Conservation (phyloP, 257 asterid species). For the Galeopsis tetrahit region DNA sequence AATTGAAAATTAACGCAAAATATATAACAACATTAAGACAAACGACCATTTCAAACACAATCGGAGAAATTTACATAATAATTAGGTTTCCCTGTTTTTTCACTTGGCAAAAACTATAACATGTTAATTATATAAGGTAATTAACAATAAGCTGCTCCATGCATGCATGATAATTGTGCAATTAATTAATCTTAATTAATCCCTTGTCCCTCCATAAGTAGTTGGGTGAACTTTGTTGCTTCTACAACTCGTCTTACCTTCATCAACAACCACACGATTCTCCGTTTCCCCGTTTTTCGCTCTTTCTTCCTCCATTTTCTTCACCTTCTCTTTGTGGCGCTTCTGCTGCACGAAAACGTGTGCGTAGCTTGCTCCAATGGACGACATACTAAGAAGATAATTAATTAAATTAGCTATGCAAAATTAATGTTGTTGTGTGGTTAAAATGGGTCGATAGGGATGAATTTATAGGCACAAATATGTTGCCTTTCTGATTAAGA, state of each 20-base stretch:
- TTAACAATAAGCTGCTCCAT: neutral
- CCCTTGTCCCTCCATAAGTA: conserved; percentile 30
- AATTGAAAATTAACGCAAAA: neutral
- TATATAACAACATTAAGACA: neutral
- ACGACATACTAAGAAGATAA: conserved; percentile 37
- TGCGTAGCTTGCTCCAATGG: conserved; percentile 56
- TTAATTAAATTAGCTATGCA: no score
- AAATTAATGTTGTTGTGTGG: neutral
- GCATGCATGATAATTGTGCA: neutral
- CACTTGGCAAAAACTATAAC: neutral
- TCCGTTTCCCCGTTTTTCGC: conserved; percentile 25
- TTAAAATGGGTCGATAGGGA: neutral
- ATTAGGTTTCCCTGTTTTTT: no score
- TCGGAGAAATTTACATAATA: neutral
- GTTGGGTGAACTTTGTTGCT: conserved; percentile 46
- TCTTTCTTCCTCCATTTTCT: conserved; percentile 42
- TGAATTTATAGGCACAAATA: conserved; percentile 48
- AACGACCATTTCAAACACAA: neutral
- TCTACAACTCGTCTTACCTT: conserved; percentile 27
- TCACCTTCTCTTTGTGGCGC: conserved; percentile 39
- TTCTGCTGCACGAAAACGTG: conserved; percentile 48
- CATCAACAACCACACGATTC: conserved; percentile 23
- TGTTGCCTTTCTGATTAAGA: conserved; percentile 37
- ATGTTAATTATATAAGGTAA: neutral
- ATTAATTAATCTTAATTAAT: conserved; percentile 18